Base-by-base conservation (phyloP, 164 flowering plant genomes). In the Tetracentron sinense region DNA sequence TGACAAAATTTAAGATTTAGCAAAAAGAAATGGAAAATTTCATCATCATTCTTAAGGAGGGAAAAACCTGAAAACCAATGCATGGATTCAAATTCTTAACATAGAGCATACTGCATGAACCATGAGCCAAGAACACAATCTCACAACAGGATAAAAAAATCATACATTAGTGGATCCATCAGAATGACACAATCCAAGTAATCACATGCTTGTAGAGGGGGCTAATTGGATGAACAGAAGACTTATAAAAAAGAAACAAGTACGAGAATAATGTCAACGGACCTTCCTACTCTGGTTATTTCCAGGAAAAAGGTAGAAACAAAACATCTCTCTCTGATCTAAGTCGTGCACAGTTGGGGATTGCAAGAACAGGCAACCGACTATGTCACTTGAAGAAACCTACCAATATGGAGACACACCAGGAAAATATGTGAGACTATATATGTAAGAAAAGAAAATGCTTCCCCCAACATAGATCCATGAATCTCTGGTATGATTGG, bases 241-340 rank as follows among this genome's bases (percentile, higher is more conserved):
- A n/a, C n/a, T 19, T 21, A 21, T 19, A 61, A 28, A n/a, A 33
- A 20, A 42, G 3, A 56, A 27, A 46, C 28, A 65, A 6, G 23
- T 6, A 55, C 55, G 0, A 35, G 15, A 58, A 30, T 23, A 8
- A 12, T 31, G 33, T 17, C 22, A 49, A 69, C 70, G 7, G 60
- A 90, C 98, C 93, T 85, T 80, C 65, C 14, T 75, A 38, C 63
- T 75, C 33, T 64, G 65, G 51, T 75, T 62, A 56, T 48, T 76
- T 69, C 90, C 97, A 3, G 97, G 91, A 60, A 70, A 74, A 65
- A 95, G 81, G 73, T 81, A 89, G 38, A 89, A 47, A 57, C 79
- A 81, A 72, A 95, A 95, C 73, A 85, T 78, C 52, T 86, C 87
- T 72, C 99, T 83, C 63, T 86, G 88, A 75, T 92, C 97, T 68